Base-by-base conservation (phyloP, 2,329 filamentous ascomycete species). In the Ophiostoma sp. region DNA sequence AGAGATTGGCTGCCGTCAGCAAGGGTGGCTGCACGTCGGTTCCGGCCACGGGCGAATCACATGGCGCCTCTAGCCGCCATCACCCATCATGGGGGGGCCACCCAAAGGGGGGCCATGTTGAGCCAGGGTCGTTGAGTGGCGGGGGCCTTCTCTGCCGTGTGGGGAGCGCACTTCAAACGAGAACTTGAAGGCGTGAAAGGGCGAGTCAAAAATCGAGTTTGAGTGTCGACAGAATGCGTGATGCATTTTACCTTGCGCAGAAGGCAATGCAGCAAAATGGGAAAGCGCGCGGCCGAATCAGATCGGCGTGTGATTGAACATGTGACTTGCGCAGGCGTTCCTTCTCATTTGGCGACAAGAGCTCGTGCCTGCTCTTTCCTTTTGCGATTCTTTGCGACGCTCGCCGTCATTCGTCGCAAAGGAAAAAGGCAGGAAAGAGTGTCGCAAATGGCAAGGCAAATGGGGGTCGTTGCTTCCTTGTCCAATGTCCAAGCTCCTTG, bases 1-100 rank as follows among this genome's bases (percentile, higher is more conserved):
- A 71, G 69, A 70, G 74, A 77, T 77, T 77, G 76, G 76, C 73
- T 75, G 76, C 73, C 74, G 74, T 25, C 31, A 39, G 69, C 75
- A 75, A 68, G 76, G 74, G 63, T 71, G 45, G 19, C 52, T 73
- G 72, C 75, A 71, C 66, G 72, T 74, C 73, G 50, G 69, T 48
- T 70, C 69, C 69, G 72, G 48, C 36, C 22, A 57, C 71, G 59
- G 70, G 63, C 75, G 73, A 76, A 76, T 76, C 75, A 76, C 39
- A 76, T 63, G 66, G 61, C 70, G 61, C 71, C 75, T 76, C 72
- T 76, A 76, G 57, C 75, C 75, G 75, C 75, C 75, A 74, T 74
- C 39, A 52, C 19, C 52, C 55, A 42, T 33, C 64, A 73, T 45
- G 68, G 71, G 71, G 71, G 71, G 57, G 36, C n/a, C 59, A 55